phyloP scores from a whole-genome alignment of 345 rosid genomes.

The Carallia brachiata region DNA sequence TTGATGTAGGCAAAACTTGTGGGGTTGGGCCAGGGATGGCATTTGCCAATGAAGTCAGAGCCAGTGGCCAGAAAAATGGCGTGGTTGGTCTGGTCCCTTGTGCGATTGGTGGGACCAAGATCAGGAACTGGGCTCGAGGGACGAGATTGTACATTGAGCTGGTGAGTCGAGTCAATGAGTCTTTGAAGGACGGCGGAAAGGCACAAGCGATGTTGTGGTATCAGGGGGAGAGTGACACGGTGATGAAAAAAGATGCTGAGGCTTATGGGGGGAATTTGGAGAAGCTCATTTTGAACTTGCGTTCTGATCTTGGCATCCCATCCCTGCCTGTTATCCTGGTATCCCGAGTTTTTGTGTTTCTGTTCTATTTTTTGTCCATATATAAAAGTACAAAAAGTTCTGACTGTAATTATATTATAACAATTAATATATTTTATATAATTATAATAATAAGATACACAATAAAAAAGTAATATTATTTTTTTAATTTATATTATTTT shows the following conservation, averaged over 20 bases:
- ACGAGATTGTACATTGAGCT: conserved; percentile 6
- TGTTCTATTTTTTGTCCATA: neutral
- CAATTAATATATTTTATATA: too few species aligned
- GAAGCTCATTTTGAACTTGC: conserved; percentile 13
- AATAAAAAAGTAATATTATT: too few species aligned
- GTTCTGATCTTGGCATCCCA: conserved; percentile 21
- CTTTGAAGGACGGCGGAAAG: conserved; percentile 21
- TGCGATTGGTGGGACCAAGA: conserved; percentile 25
- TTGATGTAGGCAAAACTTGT: conserved; percentile 10
- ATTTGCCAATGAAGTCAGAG: conserved; percentile 13
- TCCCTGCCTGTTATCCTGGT: conserved; percentile 25
- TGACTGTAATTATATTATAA: too few species aligned
- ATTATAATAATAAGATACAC: too few species aligned
- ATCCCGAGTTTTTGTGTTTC: neutral
- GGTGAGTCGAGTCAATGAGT: conserved; percentile 17
- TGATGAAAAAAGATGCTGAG: conserved; percentile 15
- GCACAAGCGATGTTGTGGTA: conserved; percentile 26
- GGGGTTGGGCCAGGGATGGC: conserved; percentile 32
- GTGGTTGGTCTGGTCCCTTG: conserved; percentile 12
- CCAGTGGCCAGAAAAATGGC: neutral
- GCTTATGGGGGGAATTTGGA: conserved; percentile 19
- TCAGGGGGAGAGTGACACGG: conserved; percentile 31
- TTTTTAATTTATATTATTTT: too few species aligned
- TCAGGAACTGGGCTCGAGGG: conserved; percentile 19
- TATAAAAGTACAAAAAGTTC: too few species aligned